Percentiles rank a stretch among this genome's conserved stretches.
Evolutionary conservation across 805 yeast genomes (phyloP).

Genomic region (Suhomyces prunicola): DNA sequence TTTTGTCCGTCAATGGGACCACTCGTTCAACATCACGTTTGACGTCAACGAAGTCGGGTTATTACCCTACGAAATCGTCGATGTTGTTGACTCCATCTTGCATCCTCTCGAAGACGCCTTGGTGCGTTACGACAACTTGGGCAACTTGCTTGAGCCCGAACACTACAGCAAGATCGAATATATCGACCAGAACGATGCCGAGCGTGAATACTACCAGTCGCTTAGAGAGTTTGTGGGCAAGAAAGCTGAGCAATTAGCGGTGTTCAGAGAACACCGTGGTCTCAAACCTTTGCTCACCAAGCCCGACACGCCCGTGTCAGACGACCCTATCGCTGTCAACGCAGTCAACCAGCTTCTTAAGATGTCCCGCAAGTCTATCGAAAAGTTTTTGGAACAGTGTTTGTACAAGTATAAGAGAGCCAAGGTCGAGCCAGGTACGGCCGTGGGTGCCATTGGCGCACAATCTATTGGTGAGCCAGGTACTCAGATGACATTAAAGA

Average conservation of each 20-base stretch:
- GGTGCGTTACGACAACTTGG: conserved; percentile 70
- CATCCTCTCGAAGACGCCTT: conserved; percentile 58
- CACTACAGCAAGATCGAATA: conserved; percentile 52
- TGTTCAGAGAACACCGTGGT: conserved; percentile 52
- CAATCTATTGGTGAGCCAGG: conserved; percentile 99
- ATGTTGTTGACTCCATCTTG: conserved; percentile 53
- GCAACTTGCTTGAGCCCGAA: conserved; percentile 45
- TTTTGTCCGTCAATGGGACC: conserved; percentile 92
- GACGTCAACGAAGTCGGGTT: conserved; percentile 52
- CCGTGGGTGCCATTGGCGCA: conserved; percentile 99
- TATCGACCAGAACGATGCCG: conserved; percentile 85
- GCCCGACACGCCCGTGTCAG: conserved; percentile 37
- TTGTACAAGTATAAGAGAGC: conserved; percentile 81
- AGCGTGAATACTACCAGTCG: conserved; percentile 77
- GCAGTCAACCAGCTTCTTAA: conserved; percentile 65
- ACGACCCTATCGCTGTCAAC: conserved; percentile 21
- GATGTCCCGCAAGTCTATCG: conserved; percentile 59
- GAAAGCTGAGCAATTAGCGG: conserved; percentile 58
- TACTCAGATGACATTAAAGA: conserved; percentile 91
- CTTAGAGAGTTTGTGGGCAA: conserved; percentile 58
- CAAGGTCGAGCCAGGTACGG: conserved; percentile 97
- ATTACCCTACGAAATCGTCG: conserved; percentile 66
- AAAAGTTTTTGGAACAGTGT: conserved; percentile 70
- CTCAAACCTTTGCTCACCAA: conserved; percentile 43
- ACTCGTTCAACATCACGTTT: conserved; percentile 73